These are phyloP conservation scores for Areca catechu DNA, from an alignment of 176 grass and related monocot species.

Conservation along the genomic window DNA sequence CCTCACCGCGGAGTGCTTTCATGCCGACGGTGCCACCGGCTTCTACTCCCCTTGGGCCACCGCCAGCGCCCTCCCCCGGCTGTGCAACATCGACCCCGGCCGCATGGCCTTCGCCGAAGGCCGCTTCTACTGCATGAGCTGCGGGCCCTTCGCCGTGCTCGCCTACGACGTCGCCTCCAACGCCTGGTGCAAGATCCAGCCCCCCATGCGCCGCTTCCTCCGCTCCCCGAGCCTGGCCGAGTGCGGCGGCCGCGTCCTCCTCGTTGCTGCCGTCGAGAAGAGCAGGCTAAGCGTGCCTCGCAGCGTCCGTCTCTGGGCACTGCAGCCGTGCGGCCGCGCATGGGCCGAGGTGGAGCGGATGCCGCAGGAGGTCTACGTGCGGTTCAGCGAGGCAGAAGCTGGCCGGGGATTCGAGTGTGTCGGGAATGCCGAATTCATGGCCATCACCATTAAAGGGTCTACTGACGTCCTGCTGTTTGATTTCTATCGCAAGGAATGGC, in stretches of 20 bases:
- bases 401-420: constrained; percentile 70
- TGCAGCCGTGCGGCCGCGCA: constrained; percentile 35
- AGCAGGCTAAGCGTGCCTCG: constrained; percentile 78
- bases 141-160: constrained; percentile 63
- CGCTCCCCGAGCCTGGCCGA: constrained; percentile 63
- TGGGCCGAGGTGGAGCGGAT: constrained; percentile 80
- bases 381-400: constrained; percentile 39
- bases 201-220: constrained; percentile 86
- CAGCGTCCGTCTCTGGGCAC: constrained; percentile 78
- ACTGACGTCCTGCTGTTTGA: constrained; percentile 67
- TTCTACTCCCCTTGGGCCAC: constrained; percentile 56
- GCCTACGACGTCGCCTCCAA: constrained; percentile 59
- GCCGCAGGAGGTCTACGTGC: constrained; percentile 56
- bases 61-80: constrained; percentile 41
- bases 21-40: constrained; percentile 63
- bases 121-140: constrained; percentile 92
- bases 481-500: constrained; percentile 53
- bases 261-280: constrained; percentile 90
- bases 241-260: constrained; percentile 43
- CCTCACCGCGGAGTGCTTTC: constrained; percentile 74
- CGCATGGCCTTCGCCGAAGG: constrained; percentile 58
- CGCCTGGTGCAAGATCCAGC: constrained; percentile 74
- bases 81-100: constrained; percentile 69
- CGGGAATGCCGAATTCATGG: constrained; percentile 55
- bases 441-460: constrained; percentile 34